Base-by-base conservation (phyloP, 2,329 filamentous ascomycete genomes). In the Aurifilum marmelostoma region DNA sequence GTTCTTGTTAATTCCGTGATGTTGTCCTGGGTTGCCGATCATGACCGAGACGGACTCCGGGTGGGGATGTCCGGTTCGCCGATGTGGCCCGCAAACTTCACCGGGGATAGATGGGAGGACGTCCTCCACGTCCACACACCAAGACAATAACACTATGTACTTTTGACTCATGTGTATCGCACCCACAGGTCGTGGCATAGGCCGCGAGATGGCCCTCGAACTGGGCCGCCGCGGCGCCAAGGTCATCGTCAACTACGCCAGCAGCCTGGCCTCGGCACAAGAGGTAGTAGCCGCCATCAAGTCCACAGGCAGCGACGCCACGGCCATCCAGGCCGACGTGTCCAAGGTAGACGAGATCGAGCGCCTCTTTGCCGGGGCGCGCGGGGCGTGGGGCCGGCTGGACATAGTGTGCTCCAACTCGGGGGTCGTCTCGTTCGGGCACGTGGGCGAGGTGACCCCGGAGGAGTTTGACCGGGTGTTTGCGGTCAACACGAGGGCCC, bases 381-480 rank as follows among this genome's bases (percentile, higher is more conserved):
- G 89, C 72, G 80, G 82, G 73, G 82, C 87, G 78, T 92, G 89
- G 76, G 89, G 89, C 78, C 85, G 87, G 78, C 83, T 92, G 75
- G 83, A 92, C 80, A 90, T 92, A 74, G 89, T 90, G 75, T 88
- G 87, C 83, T 91, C 87, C 76, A 92, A 92, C 84, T 88, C 86
- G 60, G 89, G 89, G 63, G 89, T 90, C 67, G 89, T 91, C 76
- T 86, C 83, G 60, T 91, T 91, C 83, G 88, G 89, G 71, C 88
- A 89, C 79, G 85, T 89, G 70, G 87, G 89, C 80, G 88, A 91
- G 74, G 88, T 91, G 61, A 85, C 87, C 5, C 87, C 89, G 77
- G 89, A 91, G 81, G 89, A 91, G 79, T 92, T 88, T 77, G 89
- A 92, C 78, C 88, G 89, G 71, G 89, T 91, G 73, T 91, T 92